Evolutionary conservation across 2,329 filamentous ascomycete species (phyloP), one percentile per base, ranked within the genome.

Genomic region (Penicillium sclerotigenum): DNA sequence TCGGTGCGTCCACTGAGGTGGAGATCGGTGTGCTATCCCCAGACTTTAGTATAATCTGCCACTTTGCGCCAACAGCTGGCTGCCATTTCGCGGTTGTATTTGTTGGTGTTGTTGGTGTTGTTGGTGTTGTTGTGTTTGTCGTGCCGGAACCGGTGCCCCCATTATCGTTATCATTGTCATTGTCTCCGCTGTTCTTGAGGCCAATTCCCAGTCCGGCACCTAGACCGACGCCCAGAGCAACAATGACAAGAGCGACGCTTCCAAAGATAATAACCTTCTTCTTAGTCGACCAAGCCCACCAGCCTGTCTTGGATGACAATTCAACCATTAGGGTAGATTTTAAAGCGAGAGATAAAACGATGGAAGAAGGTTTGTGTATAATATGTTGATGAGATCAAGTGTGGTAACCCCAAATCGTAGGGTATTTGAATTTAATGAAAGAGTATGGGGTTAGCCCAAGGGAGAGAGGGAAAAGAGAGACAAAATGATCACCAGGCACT

Each of bases 21-120:
- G 81, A 68, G 68, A 51, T 5, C 69, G 56, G 73, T 24, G 22
- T 1, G 16, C 16, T 4, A 22, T 29, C 14, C 13, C 33, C 33
- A 68, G 33, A 61, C 47, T 70, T 62, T 20, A 88, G 79, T 42
- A 86, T 75, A 51, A 88, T 88, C 65, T 88, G 85, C 84, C 84
- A 88, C 3, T 78, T 78, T 4, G 75, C 72, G 26, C 78, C 79
- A 24, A 80, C 78, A 2, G 68, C 65, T 2, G 85, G 85, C 54
- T 78, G 73, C 84, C 84, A 87, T 33, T 74, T 60, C 54, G 64
- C 54, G 38, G 65, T 58, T 11, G 62, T 62, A 59, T 71, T 59
- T 59, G 66, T 61, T 55, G 53, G 42, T 54, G 64, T 62, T 18
- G 57, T 64, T 5, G 57, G n/a, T n/a, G n/a, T 59, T 59, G 66